Percentiles rank a stretch among this genome's conserved stretches.
These are phyloP conservation scores for Calonectria leucothoes DNA, from an alignment of 2,329 filamentous ascomycete species.

Conservation along the genomic window DNA sequence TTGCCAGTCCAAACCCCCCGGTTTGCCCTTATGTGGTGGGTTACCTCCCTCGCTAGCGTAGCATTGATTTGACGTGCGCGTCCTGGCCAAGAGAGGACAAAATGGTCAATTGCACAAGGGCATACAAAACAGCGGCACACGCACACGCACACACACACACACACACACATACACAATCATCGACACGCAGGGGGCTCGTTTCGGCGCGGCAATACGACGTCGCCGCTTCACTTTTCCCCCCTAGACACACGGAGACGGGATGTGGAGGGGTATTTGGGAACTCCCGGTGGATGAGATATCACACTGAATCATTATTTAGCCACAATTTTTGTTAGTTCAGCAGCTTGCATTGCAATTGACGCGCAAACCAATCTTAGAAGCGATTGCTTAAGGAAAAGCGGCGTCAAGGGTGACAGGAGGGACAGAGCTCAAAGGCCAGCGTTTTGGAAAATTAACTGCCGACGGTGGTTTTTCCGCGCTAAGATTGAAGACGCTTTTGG, in stretches of 20 bases:
- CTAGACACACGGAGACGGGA: background rate
- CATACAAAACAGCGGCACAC: background rate
- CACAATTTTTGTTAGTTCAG: background rate
- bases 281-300: background rate
- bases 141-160: background rate
- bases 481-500: too few species aligned
- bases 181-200: conserved; percentile 7
- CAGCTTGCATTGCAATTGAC: background rate
- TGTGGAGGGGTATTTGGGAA: conserved; percentile 4
- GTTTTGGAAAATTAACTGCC: background rate
- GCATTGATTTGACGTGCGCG: conserved; percentile 12
- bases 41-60: conserved; percentile 10
- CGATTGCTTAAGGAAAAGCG: background rate
- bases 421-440: background rate
- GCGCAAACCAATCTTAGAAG: background rate
- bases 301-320: background rate
- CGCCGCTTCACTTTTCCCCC: background rate
- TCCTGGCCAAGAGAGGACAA: background rate
- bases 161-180: background rate
- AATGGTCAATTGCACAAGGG: background rate
- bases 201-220: conserved; percentile 9
- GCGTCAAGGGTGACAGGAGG: background rate
- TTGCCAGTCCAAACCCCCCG: background rate
- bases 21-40: background rate
- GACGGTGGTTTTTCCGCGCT: background rate